Percentiles rank a stretch among this genome's conserved stretches.
These are phyloP conservation scores for Schizosaccharomyces versatilis DNA, from an alignment of 1,139 yeast genomes.

Conservation along the genomic window DNA sequence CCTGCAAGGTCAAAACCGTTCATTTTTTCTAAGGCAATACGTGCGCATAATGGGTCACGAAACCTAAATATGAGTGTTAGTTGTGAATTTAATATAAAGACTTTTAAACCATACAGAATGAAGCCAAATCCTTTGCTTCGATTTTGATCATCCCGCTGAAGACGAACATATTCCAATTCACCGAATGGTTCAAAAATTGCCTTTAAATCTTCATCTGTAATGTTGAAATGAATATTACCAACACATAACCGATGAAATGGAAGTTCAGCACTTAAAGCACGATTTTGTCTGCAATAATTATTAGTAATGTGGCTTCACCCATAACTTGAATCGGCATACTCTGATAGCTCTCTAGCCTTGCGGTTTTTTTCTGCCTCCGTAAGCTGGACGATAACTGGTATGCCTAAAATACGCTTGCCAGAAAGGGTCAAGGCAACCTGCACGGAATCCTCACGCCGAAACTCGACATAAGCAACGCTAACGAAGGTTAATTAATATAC, in stretches of 20 bases:
- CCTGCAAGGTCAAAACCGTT: conserved; percentile 20
- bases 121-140: conserved; percentile 21
- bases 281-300: not conserved
- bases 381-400: conserved; percentile 21
- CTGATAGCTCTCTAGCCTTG: conserved; percentile 15
- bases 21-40: conserved; percentile 18
- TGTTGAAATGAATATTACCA: conserved; percentile 19
- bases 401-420: conserved; percentile 20
- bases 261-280: conserved; percentile 9
- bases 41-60: conserved; percentile 15
- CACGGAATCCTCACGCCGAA: conserved; percentile 18
- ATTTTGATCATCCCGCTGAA: conserved; percentile 19
- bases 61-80: not conserved
- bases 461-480: conserved; percentile 22
- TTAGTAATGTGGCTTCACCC: not conserved
- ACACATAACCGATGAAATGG: conserved; percentile 18
- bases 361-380: conserved; percentile 22
- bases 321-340: not conserved
- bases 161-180: conserved; percentile 16
- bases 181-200: conserved; percentile 21
- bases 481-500: not conserved
- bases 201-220: conserved; percentile 19
- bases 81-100: not conserved
- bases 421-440: conserved; percentile 19
- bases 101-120: conserved; percentile 15